These are phyloP conservation scores for Lignosus rhinocerotis DNA, from an alignment of 1,284 basidiomycete genomes.

Conservation along the genomic window DNA sequence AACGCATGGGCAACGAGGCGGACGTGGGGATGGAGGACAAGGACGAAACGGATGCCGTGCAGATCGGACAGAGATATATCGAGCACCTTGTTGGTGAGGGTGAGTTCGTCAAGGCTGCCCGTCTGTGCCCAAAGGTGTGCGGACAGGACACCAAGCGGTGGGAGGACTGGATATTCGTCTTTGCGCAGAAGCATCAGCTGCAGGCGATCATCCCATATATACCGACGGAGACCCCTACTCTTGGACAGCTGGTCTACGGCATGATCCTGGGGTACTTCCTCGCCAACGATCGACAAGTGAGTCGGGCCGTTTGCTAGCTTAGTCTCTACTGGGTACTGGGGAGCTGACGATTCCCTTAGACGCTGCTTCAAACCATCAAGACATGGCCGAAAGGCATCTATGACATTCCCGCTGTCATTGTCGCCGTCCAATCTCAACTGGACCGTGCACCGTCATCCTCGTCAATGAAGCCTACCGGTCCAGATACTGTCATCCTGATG, in stretches of 20 bases:
- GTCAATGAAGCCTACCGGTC: constrained; percentile 34
- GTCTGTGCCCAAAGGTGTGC: constrained; percentile 86
- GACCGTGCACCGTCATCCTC: constrained; percentile 63
- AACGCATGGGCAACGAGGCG: constrained; percentile 47
- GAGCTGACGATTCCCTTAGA: constrained; percentile 40
- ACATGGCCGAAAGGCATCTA: constrained; percentile 94
- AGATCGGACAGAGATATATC: constrained; percentile 85
- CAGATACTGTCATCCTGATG: constrained; percentile 68
- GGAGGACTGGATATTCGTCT: constrained; percentile 95
- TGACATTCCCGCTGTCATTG: constrained; percentile 83
- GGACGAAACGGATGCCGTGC: constrained; percentile 60
- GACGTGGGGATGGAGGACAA: constrained; percentile 29
- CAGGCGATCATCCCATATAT: constrained; percentile 89
- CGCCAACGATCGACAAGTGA: constrained; percentile 75
- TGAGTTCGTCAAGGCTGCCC: constrained; percentile 82
- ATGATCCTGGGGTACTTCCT: constrained; percentile 93
- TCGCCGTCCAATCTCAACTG: constrained; percentile 84
- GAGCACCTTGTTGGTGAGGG: constrained; percentile 73
- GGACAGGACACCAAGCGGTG: constrained; percentile 78
- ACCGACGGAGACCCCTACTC: constrained; percentile 79
- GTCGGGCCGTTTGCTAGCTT: no score
- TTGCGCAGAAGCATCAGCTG: constrained; percentile 82
- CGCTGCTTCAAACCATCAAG: constrained; percentile 76
- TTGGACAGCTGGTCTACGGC: constrained; percentile 89
- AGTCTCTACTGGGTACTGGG: not conserved